Conservation (phyloP, 257 asterid genomes). For the Handroanthus guayacan region DNA sequence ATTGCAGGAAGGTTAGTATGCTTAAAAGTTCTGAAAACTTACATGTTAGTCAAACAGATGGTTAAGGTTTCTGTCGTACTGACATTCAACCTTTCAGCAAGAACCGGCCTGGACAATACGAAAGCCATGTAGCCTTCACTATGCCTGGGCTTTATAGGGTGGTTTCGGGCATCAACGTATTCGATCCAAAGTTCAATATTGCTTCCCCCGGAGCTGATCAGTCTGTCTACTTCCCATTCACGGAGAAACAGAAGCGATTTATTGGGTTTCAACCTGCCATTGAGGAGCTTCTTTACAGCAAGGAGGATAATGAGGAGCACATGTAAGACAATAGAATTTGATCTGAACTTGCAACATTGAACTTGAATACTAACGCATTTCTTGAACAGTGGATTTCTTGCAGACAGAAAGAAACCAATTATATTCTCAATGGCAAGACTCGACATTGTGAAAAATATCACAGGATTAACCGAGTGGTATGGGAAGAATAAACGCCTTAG, state of each 20-base stretch:
- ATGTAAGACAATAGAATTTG: slow-evolving; percentile 56
- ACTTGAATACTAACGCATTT: slow-evolving; percentile 8
- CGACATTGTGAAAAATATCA: slow-evolving; percentile 75
- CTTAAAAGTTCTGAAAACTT: slow-evolving; percentile 15
- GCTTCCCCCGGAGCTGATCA: slow-evolving; percentile 95
- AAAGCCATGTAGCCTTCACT: slow-evolving; percentile 82
- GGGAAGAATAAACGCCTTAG: slow-evolving; percentile 70
- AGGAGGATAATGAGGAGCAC: slow-evolving; percentile 71
- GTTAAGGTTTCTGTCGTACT: slow-evolving; percentile 20
- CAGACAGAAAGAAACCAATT: slow-evolving; percentile 74
- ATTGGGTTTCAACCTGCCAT: slow-evolving; percentile 62
- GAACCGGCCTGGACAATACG: slow-evolving; percentile 78
- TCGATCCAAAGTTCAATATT: slow-evolving; percentile 90
- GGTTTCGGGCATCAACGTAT: slow-evolving; percentile 77
- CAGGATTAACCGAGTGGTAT: slow-evolving; percentile 87
- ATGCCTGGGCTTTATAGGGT: slow-evolving; percentile 85
- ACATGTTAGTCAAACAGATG: slow-evolving; percentile 16
- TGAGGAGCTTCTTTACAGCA: slow-evolving; percentile 65
- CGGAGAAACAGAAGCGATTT: slow-evolving; percentile 64
- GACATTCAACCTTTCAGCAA: slow-evolving; percentile 57
- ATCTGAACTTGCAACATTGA: slow-evolving; percentile 2
- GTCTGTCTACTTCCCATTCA: slow-evolving; percentile 71
- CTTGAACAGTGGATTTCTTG: slow-evolving; percentile 71
- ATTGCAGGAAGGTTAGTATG: slow-evolving; percentile 81
- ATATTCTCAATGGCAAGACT: slow-evolving; percentile 91